A percentile compares a stretch with the other conserved stretches of the same genome.
These are phyloP conservation scores for Backusella tarrabulga DNA, from an alignment of 192 early-diverging fungal species.

Conservation along the genomic window DNA sequence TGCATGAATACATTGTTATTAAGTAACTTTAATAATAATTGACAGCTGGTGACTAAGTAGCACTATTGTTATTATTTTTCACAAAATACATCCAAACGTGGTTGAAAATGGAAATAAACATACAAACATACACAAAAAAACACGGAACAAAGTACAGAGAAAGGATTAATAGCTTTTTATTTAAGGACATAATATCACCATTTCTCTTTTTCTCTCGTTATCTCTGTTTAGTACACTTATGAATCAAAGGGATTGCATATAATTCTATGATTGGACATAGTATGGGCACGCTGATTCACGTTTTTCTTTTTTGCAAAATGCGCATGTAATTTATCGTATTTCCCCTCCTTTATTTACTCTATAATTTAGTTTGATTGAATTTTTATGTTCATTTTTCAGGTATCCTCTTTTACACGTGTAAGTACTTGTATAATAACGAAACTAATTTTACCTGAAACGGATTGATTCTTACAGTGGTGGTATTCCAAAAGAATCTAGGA, in stretches of 20 bases:
- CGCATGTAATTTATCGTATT: too few relatives aligned
- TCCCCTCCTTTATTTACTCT: too few relatives aligned
- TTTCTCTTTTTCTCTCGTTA: too few relatives aligned
- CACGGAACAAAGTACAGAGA: background rate
- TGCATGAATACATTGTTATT: background rate
- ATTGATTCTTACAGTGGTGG: background rate
- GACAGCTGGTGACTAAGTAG: background rate
- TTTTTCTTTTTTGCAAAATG: too few relatives aligned
- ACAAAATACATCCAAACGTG: background rate
- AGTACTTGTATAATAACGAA: background rate
- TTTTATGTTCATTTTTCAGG: too few relatives aligned
- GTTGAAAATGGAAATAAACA: background rate
- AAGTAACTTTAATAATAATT: background rate
- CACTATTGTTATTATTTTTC: background rate
- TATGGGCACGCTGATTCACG: too few relatives aligned
- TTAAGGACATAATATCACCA: too few relatives aligned
- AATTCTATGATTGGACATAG: too few relatives aligned
- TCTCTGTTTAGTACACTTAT: too few relatives aligned
- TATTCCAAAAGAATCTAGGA: background rate
- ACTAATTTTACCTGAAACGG: background rate
- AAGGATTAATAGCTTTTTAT: background rate
- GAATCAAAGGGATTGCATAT: too few relatives aligned
- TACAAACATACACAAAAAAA: background rate
- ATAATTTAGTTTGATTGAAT: too few relatives aligned
- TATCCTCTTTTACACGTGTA: background rate